These are phyloP conservation scores for Teratosphaeria gauchensis DNA, from an alignment of 2,329 filamentous ascomycete genomes.

Conservation along the genomic window DNA sequence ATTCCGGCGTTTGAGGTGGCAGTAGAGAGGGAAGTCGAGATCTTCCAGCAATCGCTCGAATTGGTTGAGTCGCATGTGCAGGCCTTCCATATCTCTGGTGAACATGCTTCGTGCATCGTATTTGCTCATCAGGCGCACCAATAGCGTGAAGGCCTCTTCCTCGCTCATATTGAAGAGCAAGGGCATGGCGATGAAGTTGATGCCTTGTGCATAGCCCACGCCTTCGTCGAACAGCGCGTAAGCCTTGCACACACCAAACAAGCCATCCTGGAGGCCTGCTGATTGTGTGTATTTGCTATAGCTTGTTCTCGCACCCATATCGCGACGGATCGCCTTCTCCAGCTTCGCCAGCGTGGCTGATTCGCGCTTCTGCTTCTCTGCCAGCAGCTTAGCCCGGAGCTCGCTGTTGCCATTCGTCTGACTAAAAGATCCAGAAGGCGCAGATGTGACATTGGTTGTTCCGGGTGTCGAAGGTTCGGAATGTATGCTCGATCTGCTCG, in stretches of 20 bases:
- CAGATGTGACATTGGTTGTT: constrained; percentile 35
- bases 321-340: constrained; percentile 83
- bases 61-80: constrained; percentile 87
- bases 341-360: constrained; percentile 64
- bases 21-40: constrained; percentile 85
- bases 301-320: constrained; percentile 84
- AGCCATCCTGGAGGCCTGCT: constrained; percentile 80
- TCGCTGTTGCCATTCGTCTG: constrained; percentile 37
- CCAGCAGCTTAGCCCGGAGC: constrained; percentile 55
- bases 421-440: constrained; percentile 14
- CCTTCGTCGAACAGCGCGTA: constrained; percentile 92
- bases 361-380: constrained; percentile 69
- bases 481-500: constrained; percentile 75
- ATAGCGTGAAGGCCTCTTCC: constrained; percentile 87
- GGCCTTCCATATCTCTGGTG: constrained; percentile 87
- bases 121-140: constrained; percentile 93
- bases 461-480: constrained; percentile 62
- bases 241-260: constrained; percentile 94
- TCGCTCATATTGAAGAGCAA: constrained; percentile 96
- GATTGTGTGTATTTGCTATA: constrained; percentile 93
- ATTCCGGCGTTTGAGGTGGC: constrained; percentile 77
- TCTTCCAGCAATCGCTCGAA: constrained; percentile 94
- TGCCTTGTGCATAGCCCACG: constrained; percentile 94
- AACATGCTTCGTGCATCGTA: constrained; percentile 90
- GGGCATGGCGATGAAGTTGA: constrained; percentile 98